Conservation (phyloP, 73 alveolate genomes). For the Stentor roeselii region DNA sequence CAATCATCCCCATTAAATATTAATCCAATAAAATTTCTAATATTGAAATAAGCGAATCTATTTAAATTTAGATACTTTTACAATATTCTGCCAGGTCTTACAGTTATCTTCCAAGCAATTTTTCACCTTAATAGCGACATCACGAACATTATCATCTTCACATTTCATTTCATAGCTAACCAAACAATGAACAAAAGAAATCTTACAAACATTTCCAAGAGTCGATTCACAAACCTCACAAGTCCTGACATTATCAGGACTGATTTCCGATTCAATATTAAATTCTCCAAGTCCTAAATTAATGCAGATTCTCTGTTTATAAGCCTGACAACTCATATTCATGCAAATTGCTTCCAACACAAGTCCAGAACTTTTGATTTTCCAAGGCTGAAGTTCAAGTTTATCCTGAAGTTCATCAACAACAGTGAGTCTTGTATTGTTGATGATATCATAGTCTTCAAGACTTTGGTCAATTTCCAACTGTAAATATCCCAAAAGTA, state of each 20-base stretch:
- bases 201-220: not conserved
- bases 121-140: not conserved
- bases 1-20: no score
- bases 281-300: slow-evolving; percentile 1
- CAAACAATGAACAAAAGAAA: not conserved
- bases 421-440: not conserved
- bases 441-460: not conserved
- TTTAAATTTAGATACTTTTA: no score
- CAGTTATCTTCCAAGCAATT: not conserved
- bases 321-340: slow-evolving; percentile 14
- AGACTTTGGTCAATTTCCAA: not conserved
- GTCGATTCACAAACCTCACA: not conserved
- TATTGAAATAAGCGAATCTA: no score
- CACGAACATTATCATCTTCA: not conserved
- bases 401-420: not conserved
- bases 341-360: not conserved
- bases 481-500: not conserved
- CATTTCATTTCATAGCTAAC: not conserved
- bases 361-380: slow-evolving; percentile 4
- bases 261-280: not conserved
- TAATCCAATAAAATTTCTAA: no score
- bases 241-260: not conserved
- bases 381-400: not conserved
- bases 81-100: not conserved
- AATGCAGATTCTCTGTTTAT: not conserved